Evolutionary conservation across 257 asterid species (phyloP).

Genomic region (Solanum paucissectum): DNA sequence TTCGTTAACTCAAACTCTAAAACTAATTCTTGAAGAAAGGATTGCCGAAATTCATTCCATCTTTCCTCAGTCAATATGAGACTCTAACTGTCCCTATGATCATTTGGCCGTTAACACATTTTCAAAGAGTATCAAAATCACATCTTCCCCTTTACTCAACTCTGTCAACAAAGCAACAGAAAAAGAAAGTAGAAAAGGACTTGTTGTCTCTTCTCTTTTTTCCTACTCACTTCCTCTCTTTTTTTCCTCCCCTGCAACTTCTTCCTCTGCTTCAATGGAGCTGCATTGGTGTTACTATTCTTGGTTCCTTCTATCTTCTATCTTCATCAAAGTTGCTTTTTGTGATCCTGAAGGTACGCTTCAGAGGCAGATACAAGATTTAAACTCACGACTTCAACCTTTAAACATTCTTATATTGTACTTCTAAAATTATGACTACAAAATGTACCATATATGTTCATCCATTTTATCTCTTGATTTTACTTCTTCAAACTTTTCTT

Average conservation of each 20-base stretch:
- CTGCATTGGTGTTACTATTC: slow-evolving; percentile 16
- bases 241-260: neutral
- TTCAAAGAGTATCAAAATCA: slow-evolving; percentile 22
- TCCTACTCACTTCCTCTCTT: neutral
- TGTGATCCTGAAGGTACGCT: slow-evolving; percentile 57
- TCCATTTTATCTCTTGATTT: neutral
- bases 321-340: slow-evolving; percentile 14
- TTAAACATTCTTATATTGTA: neutral
- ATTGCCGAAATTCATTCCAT: neutral
- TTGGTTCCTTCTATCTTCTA: slow-evolving; percentile 25
- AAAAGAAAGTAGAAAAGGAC: slow-evolving; percentile 3
- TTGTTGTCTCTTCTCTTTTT: slow-evolving; percentile 4
- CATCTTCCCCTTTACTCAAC: slow-evolving; percentile 41
- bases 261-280: slow-evolving; percentile 32
- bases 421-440: neutral
- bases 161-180: slow-evolving; percentile 7
- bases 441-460: neutral
- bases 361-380: neutral
- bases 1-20: neutral
- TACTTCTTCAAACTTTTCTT: neutral
- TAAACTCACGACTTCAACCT: neutral
- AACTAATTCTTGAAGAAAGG: neutral
- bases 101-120: neutral
- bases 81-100: neutral
- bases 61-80: neutral